phyloP scores from a whole-genome alignment of 139 green algal genomes.

The Micractinium sp. region DNA sequence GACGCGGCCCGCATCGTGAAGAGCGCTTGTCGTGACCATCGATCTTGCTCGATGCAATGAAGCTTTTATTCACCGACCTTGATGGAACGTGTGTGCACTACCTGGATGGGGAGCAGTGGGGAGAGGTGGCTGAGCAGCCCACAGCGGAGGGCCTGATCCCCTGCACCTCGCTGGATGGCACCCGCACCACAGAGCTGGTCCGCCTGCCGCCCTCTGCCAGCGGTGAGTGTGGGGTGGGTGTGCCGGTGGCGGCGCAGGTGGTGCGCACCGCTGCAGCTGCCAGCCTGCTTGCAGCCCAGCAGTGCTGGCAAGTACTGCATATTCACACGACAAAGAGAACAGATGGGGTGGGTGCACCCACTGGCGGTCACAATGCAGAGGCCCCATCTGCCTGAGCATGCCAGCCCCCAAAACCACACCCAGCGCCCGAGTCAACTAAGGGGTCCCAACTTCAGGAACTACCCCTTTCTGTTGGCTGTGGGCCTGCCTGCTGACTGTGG shows the following conservation, averaged over 20 bases:
- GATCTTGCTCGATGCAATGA: not conserved
- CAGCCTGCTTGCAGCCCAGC: too few species aligned
- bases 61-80: constrained; percentile 51
- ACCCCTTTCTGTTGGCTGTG: not conserved
- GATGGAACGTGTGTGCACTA: constrained; percentile 48
- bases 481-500: not conserved
- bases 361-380: not conserved
- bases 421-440: not conserved
- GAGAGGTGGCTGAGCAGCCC: not conserved
- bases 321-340: too few species aligned
- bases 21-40: not conserved
- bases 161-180: not conserved
- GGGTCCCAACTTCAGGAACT: too few species aligned
- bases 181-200: not conserved
- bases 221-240: not conserved
- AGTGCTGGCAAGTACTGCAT: too few species aligned
- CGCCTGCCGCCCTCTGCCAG: constrained; percentile 13
- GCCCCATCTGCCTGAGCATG: too few species aligned
- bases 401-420: too few species aligned
- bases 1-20: not conserved
- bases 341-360: not conserved
- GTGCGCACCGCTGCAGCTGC: not conserved
- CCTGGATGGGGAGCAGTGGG: not conserved
- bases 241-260: not conserved
- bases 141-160: not conserved